Evolutionary conservation across 1,139 yeast species (phyloP).

Genomic region (Diutina rugosa): DNA sequence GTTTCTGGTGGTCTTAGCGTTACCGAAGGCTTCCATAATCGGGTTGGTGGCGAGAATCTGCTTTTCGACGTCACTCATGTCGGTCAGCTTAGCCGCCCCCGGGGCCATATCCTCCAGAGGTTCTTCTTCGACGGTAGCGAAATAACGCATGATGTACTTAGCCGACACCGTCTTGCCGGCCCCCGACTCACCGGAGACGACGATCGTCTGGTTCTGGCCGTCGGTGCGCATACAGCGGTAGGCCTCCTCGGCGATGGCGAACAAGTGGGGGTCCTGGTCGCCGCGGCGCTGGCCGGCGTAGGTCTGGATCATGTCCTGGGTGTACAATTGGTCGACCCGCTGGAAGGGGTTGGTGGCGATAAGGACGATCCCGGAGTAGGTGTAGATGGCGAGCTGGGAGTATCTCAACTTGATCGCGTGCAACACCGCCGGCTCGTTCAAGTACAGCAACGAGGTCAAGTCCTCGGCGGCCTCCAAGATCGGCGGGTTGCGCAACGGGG

Average conservation of each 20-base stretch:
- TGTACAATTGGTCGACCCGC: constrained; percentile 78
- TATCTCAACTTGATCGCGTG: constrained; percentile 90
- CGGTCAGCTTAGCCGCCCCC: constrained; percentile 39
- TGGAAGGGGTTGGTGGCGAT: constrained; percentile 96
- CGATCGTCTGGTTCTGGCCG: constrained; percentile 81
- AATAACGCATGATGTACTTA: constrained; percentile 93
- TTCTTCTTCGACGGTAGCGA: constrained; percentile 79
- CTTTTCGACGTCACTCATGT: constrained; percentile 85
- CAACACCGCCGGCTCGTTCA: constrained; percentile 92
- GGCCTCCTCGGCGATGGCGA: constrained; percentile 98
- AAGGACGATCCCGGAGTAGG: constrained; percentile 93
- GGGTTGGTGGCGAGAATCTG: constrained; percentile 96
- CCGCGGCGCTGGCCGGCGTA: constrained; percentile 90
- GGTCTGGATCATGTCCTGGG: constrained; percentile 85
- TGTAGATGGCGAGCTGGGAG: constrained; percentile 79
- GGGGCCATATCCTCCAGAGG: constrained; percentile 15
- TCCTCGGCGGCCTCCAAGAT: constrained; percentile 91
- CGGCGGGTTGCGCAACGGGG: constrained; percentile 88
- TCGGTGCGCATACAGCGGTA: constrained; percentile 87
- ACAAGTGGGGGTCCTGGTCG: constrained; percentile 90
- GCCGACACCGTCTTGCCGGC: constrained; percentile 98
- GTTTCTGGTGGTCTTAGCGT: constrained; percentile 93
- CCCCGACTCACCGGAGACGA: constrained; percentile 96
- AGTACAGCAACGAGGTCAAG: constrained; percentile 78
- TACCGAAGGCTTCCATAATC: constrained; percentile 97